Conservation (phyloP, 176 grass and related monocot genomes). For the Oryza officinalis region DNA sequence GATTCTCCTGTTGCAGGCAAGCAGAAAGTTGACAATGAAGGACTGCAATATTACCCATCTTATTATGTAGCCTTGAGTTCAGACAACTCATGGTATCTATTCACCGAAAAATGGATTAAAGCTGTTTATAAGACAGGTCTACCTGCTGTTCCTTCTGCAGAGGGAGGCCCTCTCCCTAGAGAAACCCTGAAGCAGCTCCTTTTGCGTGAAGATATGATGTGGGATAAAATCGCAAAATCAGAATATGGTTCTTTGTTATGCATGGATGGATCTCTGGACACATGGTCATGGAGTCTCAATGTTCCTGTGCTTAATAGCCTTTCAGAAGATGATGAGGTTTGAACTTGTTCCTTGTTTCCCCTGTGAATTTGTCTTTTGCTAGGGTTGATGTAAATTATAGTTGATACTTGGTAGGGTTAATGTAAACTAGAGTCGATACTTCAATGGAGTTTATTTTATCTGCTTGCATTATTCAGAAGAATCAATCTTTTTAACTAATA, state of each 20-base stretch:
- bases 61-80: constrained; percentile 96
- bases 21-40: constrained; percentile 41
- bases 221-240: constrained; percentile 88
- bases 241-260: constrained; percentile 86
- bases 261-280: constrained; percentile 92
- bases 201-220: constrained; percentile 67
- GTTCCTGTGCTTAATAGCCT: constrained; percentile 92
- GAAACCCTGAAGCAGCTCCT: constrained; percentile 83
- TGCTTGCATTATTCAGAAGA: constrained; percentile 15
- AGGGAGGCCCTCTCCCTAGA: constrained; percentile 68
- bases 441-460: neutral
- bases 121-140: constrained; percentile 83
- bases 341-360: constrained; percentile 10
- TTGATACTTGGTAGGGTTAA: neutral
- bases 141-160: constrained; percentile 55
- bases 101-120: constrained; percentile 97
- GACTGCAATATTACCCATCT: constrained; percentile 45
- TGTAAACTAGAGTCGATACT: neutral
- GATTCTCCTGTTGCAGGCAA: constrained; percentile 47
- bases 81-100: constrained; percentile 98
- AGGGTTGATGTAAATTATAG: neutral
- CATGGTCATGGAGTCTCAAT: constrained; percentile 99
- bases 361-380: neutral
- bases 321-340: constrained; percentile 85
- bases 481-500: constrained; percentile 8